phyloP scores from a whole-genome alignment of 31 red algal species.

The Asparagopsis taxiformis region DNA sequence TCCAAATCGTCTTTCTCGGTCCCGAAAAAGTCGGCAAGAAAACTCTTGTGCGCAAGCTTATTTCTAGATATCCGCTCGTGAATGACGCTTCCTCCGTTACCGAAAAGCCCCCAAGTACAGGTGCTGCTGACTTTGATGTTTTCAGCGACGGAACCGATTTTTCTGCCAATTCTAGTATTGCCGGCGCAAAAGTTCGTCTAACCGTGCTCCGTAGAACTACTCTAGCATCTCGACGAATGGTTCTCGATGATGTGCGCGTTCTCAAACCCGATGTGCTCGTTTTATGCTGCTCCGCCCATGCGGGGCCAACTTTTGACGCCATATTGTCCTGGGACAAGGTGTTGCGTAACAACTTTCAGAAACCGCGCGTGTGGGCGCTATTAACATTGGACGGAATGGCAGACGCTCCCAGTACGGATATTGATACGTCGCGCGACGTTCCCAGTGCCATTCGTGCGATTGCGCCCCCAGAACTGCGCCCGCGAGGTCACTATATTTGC shows the following conservation, averaged over 20 bases:
- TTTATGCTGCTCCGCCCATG: constrained; percentile 50
- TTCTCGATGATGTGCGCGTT: constrained; percentile 66
- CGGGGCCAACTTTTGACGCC: constrained; percentile 25
- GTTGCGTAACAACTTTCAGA: constrained; percentile 56
- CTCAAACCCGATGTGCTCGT: constrained; percentile 59
- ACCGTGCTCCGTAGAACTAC: constrained; percentile 37
- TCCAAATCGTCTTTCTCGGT: constrained; percentile 56
- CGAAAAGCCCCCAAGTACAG: background rate
- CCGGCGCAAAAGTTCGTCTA: constrained; percentile 35
- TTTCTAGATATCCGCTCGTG: constrained; percentile 5
- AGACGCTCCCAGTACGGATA: background rate
- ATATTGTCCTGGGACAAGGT: constrained; percentile 66
- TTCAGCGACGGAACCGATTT: constrained; percentile 68
- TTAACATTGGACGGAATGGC: constrained; percentile 24
- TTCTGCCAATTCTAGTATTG: constrained; percentile 45
- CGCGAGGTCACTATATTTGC: constrained; percentile 51
- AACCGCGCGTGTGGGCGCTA: constrained; percentile 66
- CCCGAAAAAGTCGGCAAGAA: constrained; percentile 55
- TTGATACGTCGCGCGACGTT: constrained; percentile 32
- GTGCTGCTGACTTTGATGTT: constrained; percentile 15
- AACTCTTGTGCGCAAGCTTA: constrained; percentile 39
- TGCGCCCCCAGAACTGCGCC: constrained; percentile 45
- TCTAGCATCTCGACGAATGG: constrained; percentile 56
- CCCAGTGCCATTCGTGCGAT: constrained; percentile 40
- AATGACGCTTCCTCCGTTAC: background rate